These are phyloP conservation scores for Vicia villosa DNA, from an alignment of 306 rosid species.

Conservation along the genomic window DNA sequence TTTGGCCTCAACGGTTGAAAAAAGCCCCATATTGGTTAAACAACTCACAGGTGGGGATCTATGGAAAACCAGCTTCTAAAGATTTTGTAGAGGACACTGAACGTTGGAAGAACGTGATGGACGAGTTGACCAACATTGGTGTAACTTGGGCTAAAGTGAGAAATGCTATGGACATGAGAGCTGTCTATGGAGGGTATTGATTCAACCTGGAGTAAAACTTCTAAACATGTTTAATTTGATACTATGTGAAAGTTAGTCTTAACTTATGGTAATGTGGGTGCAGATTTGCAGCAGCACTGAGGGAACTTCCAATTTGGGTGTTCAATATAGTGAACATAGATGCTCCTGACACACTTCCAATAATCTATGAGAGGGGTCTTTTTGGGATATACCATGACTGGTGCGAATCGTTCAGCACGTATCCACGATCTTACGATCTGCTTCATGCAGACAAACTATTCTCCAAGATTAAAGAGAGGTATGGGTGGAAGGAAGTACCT, in stretches of 20 bases:
- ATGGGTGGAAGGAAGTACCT: slow-evolving; percentile 31
- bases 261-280: slow-evolving; percentile 10
- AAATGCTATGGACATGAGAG: slow-evolving; percentile 93
- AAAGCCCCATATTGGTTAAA: slow-evolving; percentile 85
- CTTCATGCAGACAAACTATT: slow-evolving; percentile 91
- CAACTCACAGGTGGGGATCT: slow-evolving; percentile 74
- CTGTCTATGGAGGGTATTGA: slow-evolving; percentile 87
- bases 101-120: slow-evolving; percentile 77
- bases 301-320: slow-evolving; percentile 79
- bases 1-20: slow-evolving; percentile 72
- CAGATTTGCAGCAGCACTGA: slow-evolving; percentile 91
- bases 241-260: slow-evolving; percentile 14
- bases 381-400: slow-evolving; percentile 95
- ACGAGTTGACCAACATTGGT: slow-evolving; percentile 65
- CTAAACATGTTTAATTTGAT: slow-evolving; percentile 14
- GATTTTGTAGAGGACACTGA: slow-evolving; percentile 73
- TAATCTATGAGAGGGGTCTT: slow-evolving; percentile 90
- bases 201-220: slow-evolving; percentile 19
- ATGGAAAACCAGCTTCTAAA: slow-evolving; percentile 85
- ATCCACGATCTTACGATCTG: slow-evolving; percentile 83
- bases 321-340: slow-evolving; percentile 82
- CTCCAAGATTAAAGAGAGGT: slow-evolving; percentile 80
- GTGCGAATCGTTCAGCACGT: slow-evolving; percentile 96
- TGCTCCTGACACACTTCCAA: slow-evolving; percentile 85
- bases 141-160: slow-evolving; percentile 76